These are phyloP conservation scores for Raffaelea albimanens DNA, from an alignment of 2,329 filamentous ascomycete species.

Conservation along the genomic window DNA sequence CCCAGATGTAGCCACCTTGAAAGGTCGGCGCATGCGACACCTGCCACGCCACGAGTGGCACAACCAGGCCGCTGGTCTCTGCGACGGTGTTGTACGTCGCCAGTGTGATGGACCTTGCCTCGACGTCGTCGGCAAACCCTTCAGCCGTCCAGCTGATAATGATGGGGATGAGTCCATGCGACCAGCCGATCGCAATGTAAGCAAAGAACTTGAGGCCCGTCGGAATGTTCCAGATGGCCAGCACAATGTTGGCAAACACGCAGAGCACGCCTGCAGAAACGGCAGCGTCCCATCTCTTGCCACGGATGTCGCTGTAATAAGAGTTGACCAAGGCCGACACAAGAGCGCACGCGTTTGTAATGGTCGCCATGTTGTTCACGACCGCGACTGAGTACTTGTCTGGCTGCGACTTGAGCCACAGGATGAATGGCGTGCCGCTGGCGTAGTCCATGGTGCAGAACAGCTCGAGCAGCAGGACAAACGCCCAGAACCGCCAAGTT, in stretches of 20 bases:
- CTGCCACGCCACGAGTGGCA: constrained; percentile 14
- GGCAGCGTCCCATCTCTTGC: background rate
- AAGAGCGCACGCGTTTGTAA: constrained; percentile 27
- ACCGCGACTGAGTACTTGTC: constrained; percentile 26
- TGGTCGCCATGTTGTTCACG: constrained; percentile 31
- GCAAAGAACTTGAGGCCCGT: constrained; percentile 29
- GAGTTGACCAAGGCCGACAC: constrained; percentile 23
- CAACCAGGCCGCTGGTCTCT: constrained; percentile 14
- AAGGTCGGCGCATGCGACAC: constrained; percentile 3
- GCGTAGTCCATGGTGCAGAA: constrained; percentile 22
- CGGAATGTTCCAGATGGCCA: constrained; percentile 39
- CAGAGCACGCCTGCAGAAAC: background rate
- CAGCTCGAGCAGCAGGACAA: constrained; percentile 29
- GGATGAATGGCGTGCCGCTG: constrained; percentile 3
- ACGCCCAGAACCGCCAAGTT: constrained; percentile 40
- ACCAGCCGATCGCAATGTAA: constrained; percentile 1
- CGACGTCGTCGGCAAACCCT: constrained; percentile 13
- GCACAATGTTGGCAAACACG: constrained; percentile 30
- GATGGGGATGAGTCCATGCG: background rate
- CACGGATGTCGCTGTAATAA: constrained; percentile 23
- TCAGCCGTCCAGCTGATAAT: constrained; percentile 13
- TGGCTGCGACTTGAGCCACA: constrained; percentile 5
- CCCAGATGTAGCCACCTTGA: constrained; percentile 4
- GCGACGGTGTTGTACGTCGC: constrained; percentile 13
- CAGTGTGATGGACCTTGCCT: constrained; percentile 15